These are phyloP conservation scores for Boechera divaricarpa DNA, from an alignment of 345 rosid species.

Conservation along the genomic window DNA sequence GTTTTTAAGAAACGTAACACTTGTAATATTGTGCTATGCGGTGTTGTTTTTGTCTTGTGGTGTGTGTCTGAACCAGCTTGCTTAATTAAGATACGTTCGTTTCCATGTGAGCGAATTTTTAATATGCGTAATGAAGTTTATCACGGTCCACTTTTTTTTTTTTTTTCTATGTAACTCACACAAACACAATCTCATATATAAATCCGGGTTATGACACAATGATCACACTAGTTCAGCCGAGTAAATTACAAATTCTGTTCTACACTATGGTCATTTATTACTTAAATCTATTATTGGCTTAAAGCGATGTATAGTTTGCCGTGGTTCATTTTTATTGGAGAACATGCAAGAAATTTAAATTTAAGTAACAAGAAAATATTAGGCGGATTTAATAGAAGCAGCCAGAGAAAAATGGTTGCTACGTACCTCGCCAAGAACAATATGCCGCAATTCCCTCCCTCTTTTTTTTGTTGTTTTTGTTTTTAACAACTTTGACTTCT, in stretches of 20 bases:
- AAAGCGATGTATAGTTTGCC: neutral
- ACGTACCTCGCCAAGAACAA: neutral
- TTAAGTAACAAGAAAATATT: neutral
- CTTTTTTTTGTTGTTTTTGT: neutral
- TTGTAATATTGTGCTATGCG: slow-evolving; percentile 20
- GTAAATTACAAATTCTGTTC: neutral
- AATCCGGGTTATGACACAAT: neutral
- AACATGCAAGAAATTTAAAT: neutral
- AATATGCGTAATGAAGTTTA: slow-evolving; percentile 9
- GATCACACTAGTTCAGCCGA: too few species aligned
- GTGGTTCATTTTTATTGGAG: neutral
- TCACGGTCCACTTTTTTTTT: neutral
- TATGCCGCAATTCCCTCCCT: neutral
- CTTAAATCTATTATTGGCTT: neutral
- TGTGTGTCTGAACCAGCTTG: slow-evolving; percentile 24
- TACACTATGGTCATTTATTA: neutral
- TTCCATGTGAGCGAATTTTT: slow-evolving; percentile 15
- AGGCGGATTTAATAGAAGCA: neutral
- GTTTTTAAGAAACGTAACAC: slow-evolving; percentile 16
- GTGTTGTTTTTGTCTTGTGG: slow-evolving; percentile 18
- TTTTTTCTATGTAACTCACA: neutral
- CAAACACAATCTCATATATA: neutral
- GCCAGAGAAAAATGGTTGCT: neutral
- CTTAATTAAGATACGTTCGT: slow-evolving; percentile 16
- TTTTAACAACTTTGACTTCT: neutral